A percentile compares a stretch with the other conserved stretches of the same genome.
phyloP scores from a whole-genome alignment of 139 green algal genomes.

The Marvania coccoides region DNA sequence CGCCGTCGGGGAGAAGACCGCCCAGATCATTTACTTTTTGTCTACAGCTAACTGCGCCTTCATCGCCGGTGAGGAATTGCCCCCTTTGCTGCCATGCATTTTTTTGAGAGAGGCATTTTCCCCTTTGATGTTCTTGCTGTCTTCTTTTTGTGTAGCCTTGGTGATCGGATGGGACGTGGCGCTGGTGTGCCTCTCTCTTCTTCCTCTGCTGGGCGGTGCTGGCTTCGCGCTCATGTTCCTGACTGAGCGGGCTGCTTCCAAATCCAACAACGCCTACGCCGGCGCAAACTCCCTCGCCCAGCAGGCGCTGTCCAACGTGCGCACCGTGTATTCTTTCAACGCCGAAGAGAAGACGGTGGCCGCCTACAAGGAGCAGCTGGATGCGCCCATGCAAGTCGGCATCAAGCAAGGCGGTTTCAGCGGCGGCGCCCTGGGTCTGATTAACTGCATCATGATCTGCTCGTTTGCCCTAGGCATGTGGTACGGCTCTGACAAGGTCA shows the following conservation, averaged over 20 bases:
- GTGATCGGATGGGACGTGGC: not conserved
- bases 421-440: conserved; percentile 29
- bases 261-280: not conserved
- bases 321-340: conserved; percentile 41
- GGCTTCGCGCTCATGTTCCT: not conserved
- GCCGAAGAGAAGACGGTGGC: conserved; percentile 32
- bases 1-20: conserved; percentile 51
- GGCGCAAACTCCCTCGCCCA: not conserved
- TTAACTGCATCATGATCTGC: conserved; percentile 12
- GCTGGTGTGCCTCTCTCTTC: not conserved
- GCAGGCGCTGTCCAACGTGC: not conserved
- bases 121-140: no score
- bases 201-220: not conserved
- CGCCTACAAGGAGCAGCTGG: conserved; percentile 40
- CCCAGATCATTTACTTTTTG: no score
- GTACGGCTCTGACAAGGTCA: conserved; percentile 55
- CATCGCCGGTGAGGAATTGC: no score
- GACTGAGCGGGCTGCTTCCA: not conserved
- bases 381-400: conserved; percentile 28
- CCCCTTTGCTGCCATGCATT: no score
- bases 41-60: no score
- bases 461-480: conserved; percentile 59
- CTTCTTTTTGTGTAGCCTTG: no score
- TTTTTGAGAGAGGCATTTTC: no score
- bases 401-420: conserved; percentile 22